Evolutionary conservation across 805 yeast genomes (phyloP), one percentile per base, ranked within the genome.

Genomic region (Blastobotrys attinorum): DNA sequence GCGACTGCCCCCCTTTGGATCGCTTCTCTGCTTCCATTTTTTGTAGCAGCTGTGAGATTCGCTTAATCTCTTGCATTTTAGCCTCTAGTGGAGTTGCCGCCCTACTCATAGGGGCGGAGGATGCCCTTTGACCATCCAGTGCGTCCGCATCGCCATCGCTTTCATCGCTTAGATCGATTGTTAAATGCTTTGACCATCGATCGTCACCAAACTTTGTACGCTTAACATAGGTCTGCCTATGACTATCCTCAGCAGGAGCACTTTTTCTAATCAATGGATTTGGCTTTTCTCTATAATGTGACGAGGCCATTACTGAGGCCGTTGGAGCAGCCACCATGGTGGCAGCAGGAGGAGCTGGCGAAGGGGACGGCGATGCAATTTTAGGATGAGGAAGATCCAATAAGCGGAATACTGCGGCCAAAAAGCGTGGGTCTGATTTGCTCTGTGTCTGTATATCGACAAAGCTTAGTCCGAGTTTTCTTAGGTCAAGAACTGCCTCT

Each of bases 401-500:
- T 15, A 37, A 29, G 17, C 22, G 39, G 45, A 39, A 55, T 11
- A 45, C 25, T 5, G 22, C 37, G 3, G 36, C 22, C 25, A 47
- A 46, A 33, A 53, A 51, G 5, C 25, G 27, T 3, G 47, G 41
- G 17, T 45, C 27, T 10, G 40, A 51, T 11, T 42, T 42, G 42
- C 47, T 42, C 44, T 41, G 51, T 25, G 40, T 37, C 11, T 42
- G 38, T n/a, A 59, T 59, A 22, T 58, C 58, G n/a, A 48, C 45
- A 42, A 55, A 54, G 17, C 44, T 33, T 29, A 53, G 48, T 6
- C 63, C 64, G 15, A 60, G 51, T 4, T 49, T 44, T 16, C 48
- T 37, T 25, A 60, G 45, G 18, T 50, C 50, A 13, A 31, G 27
- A 15, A 53, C 39, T 5, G 62, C 60, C 10, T 36, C 47, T 23